Base-by-base conservation (phyloP, 2,329 filamentous ascomycete species). In the Penicillium glabrum region DNA sequence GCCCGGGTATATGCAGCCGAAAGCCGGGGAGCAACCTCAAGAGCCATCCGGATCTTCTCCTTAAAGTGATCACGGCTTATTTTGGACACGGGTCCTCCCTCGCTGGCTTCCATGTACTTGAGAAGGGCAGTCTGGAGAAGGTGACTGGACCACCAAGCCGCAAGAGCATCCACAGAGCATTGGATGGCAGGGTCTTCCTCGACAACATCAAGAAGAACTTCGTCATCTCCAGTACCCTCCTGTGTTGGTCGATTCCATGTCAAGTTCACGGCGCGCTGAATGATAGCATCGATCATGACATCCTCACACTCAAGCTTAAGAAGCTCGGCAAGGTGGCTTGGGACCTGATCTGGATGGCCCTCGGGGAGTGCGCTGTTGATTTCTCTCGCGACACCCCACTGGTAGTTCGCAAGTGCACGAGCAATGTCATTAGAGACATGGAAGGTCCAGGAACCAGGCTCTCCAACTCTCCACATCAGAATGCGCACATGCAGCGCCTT, bases 401-500 rank as follows among this genome's bases (percentile, higher is more conserved):
- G 88, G 57, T 85, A 84, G 56, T 87, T 82, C 23, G 92, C 90
- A 57, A 96, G 75, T 67, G 87, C 88, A 31, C 87, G 84, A 27
- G 90, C 91, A 58, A 93, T 76, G 19, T 85, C 78, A 63, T 93
- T 88, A 57, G 89, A 84, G 49, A 86, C 76, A 24, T 80, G 82
- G 62, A 86, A 85, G n/a, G 81, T 80, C 61, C 87, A 83, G 49
- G 89, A 83, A 8, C 85, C 86, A 29, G 83, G 81, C 61, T 87
- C 85, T 37, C 88, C 86, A 46, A 85, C 79, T 64, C 91, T 88
- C 90, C 91, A 96, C 39, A 96, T 82, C 33, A 97, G 82, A 45
- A 97, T 85, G n/a, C 92, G 89, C 58, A 96, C 89, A 69, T 98
- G 93, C 37, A 98, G 80, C 1, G 93, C 90, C 74, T 96, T 96